phyloP scores from a whole-genome alignment of 169 alveolate species.

The Fabrea salina region DNA sequence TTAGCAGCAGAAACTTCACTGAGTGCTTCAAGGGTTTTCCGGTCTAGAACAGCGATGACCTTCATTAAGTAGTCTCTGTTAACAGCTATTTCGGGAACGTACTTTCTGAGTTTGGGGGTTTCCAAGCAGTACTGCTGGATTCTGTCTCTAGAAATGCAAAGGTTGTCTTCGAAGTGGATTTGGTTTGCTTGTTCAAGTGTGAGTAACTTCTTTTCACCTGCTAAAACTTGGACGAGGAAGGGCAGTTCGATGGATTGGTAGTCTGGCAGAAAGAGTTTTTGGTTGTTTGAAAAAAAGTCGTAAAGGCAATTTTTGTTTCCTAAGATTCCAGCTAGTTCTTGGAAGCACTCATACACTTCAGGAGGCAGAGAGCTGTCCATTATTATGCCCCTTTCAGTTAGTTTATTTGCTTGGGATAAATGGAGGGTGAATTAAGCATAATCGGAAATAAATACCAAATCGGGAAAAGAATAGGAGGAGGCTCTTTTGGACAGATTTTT shows the following conservation, averaged over 20 bases:
- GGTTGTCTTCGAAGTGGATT: background rate
- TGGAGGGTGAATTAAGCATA: too few relatives aligned
- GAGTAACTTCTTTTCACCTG: background rate
- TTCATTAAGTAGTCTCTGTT: background rate
- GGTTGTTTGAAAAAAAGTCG: background rate
- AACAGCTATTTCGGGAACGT: background rate
- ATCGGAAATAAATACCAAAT: background rate
- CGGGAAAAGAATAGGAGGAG: slow-evolving; percentile 25
- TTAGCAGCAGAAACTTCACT: background rate
- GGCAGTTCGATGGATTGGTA: background rate
- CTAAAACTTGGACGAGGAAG: background rate
- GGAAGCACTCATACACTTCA: background rate
- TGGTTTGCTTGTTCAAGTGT: background rate
- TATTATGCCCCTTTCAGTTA: too few relatives aligned
- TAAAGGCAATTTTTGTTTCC: background rate
- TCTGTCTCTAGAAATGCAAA: background rate
- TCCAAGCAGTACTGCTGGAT: background rate
- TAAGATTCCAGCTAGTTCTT: background rate
- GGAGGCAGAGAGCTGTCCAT: background rate
- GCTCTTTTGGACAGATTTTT: slow-evolving; percentile 28
- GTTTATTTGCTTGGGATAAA: too few relatives aligned
- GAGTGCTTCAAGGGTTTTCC: background rate
- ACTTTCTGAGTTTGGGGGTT: background rate
- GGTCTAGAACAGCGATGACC: background rate
- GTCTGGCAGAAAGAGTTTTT: background rate